Conservation (phyloP, 768 basidiomycete species). For the Filobasidium wieringae region DNA sequence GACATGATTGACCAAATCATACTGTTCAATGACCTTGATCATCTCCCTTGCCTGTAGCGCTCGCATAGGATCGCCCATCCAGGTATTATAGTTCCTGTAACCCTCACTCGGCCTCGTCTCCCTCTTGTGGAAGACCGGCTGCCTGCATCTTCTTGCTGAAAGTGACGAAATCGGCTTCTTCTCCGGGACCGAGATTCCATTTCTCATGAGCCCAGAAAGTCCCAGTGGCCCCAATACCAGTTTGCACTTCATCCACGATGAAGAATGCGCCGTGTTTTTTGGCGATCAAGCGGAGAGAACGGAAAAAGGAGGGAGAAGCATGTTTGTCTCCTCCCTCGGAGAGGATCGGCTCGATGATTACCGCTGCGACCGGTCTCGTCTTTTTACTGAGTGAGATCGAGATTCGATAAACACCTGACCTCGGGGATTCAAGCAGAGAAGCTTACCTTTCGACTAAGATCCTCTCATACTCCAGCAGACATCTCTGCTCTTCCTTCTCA, state of each 20-base stretch:
- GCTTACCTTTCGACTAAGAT: slow-evolving; percentile 15
- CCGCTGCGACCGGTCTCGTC: slow-evolving; percentile 40
- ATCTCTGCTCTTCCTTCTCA: slow-evolving; percentile 35
- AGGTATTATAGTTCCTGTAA: slow-evolving; percentile 40
- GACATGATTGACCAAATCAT: slow-evolving; percentile 39
- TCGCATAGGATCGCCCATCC: slow-evolving; percentile 40
- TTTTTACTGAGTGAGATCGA: slow-evolving; percentile 20
- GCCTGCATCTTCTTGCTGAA: slow-evolving; percentile 43
- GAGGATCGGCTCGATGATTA: slow-evolving; percentile 43
- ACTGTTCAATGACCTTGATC: slow-evolving; percentile 37
- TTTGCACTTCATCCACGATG: slow-evolving; percentile 43
- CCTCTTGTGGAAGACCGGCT: slow-evolving; percentile 40
- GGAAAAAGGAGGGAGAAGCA: slow-evolving; percentile 41
- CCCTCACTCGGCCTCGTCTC: slow-evolving; percentile 36
- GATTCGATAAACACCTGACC: slow-evolving; percentile 8
- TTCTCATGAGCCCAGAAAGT: slow-evolving; percentile 44
- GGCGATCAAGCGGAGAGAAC: slow-evolving; percentile 35
- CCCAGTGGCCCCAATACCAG: slow-evolving; percentile 43
- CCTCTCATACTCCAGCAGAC: slow-evolving; percentile 33
- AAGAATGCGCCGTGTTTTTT: slow-evolving; percentile 40
- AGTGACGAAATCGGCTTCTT: slow-evolving; percentile 42
- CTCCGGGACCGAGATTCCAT: slow-evolving; percentile 34
- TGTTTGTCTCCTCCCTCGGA: slow-evolving; percentile 43
- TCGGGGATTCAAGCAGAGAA: background rate
- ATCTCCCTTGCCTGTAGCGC: slow-evolving; percentile 39